Conservation (phyloP, 179 eudicot species). For the Heliamphora ciliata region DNA sequence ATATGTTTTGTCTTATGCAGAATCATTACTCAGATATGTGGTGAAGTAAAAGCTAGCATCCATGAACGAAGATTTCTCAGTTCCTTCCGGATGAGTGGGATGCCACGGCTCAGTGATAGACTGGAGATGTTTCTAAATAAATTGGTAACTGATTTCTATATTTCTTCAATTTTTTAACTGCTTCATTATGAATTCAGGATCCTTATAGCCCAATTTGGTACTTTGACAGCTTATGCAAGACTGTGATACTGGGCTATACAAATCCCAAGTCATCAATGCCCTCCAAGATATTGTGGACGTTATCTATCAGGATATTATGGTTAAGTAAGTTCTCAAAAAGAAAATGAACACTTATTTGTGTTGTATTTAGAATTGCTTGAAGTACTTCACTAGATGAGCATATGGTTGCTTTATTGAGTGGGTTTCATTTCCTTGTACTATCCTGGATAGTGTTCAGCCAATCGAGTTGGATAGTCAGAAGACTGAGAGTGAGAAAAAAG, state of each 20-base stretch:
- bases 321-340: constrained; percentile 38
- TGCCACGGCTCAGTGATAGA: constrained; percentile 75
- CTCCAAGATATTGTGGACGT: constrained; percentile 94
- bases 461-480: constrained; percentile 25
- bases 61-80: constrained; percentile 41
- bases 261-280: constrained; percentile 66
- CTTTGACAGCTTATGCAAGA: constrained; percentile 48
- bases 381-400: background rate
- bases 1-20: constrained; percentile 37
- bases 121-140: constrained; percentile 72
- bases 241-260: constrained; percentile 46
- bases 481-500: too few relatives aligned
- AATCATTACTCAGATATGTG: constrained; percentile 45
- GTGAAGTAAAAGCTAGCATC: constrained; percentile 57
- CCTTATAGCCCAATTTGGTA: constrained; percentile 1
- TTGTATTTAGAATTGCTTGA: constrained; percentile 1
- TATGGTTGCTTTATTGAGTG: background rate
- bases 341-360: constrained; percentile 5
- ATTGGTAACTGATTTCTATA: constrained; percentile 43
- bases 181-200: background rate
- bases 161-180: background rate
- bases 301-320: constrained; percentile 74
- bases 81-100: constrained; percentile 62
- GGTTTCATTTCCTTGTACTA: constrained; percentile 28
- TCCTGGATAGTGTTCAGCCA: constrained; percentile 38